Percentiles rank a stretch among this genome's conserved stretches.
Evolutionary conservation across 257 asterid genomes (phyloP).

Genomic region (Lycium ferocissimum): DNA sequence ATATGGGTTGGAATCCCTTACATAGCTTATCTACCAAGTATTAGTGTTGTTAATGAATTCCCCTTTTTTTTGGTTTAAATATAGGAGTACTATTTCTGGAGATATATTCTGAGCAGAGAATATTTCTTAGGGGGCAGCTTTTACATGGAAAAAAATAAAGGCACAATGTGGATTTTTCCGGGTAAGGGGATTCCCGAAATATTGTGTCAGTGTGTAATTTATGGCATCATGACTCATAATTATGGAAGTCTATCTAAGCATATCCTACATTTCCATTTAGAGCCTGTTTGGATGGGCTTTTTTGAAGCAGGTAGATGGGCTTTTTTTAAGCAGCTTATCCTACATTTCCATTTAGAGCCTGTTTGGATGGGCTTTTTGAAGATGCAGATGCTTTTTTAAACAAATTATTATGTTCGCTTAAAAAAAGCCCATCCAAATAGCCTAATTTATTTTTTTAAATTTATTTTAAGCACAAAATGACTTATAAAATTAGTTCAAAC

Average conservation of each 20-base stretch:
- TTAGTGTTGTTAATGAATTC: neutral
- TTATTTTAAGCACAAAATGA: too few species aligned
- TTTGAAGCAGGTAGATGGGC: too few species aligned
- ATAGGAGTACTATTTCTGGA: neutral
- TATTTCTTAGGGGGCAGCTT: neutral
- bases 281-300: too few species aligned
- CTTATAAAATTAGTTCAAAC: too few species aligned
- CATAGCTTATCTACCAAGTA: neutral
- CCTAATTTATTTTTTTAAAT: too few species aligned
- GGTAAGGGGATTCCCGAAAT: neutral
- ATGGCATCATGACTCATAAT: neutral
- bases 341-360: neutral
- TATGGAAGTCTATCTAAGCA: neutral
- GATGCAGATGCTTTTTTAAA: too few species aligned
- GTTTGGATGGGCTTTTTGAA: too few species aligned
- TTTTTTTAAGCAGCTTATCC: neutral
- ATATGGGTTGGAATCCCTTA: neutral
- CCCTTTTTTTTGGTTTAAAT: neutral
- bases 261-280: neutral
- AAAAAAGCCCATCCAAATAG: too few species aligned
- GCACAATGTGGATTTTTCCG: neutral
- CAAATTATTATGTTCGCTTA: too few species aligned
- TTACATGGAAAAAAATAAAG: slow-evolving; percentile 17
- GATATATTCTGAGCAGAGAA: neutral
- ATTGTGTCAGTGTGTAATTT: slow-evolving; percentile 10